These are phyloP conservation scores for Paracoccidioides lutzii DNA, from an alignment of 2,329 filamentous ascomycete genomes.

Conservation along the genomic window DNA sequence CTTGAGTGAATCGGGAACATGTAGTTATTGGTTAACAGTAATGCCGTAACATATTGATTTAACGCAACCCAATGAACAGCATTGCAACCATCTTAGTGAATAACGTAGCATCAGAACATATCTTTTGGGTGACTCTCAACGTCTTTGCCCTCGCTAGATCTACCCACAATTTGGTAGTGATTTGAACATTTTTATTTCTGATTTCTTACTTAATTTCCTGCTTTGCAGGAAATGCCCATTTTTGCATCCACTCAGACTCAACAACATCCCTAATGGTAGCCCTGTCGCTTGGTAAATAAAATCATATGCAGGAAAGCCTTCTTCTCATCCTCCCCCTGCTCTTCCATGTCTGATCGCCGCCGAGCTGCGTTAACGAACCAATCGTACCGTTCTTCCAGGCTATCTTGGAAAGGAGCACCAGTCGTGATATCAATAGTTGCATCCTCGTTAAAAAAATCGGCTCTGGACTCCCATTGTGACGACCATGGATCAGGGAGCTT, in stretches of 20 bases:
- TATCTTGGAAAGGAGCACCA: constrained; percentile 6
- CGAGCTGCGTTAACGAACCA: constrained; percentile 8
- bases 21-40: too few relatives aligned
- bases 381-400: constrained; percentile 8
- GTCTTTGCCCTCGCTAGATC: too few relatives aligned
- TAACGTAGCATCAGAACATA: too few relatives aligned
- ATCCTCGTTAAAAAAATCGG: constrained; percentile 10
- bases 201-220: not conserved
- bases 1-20: too few relatives aligned
- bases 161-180: too few relatives aligned
- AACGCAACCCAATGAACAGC: too few relatives aligned
- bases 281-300: constrained; percentile 8
- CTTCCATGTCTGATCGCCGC: constrained; percentile 8
- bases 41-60: too few relatives aligned
- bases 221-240: constrained; percentile 9
- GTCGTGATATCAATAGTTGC: constrained; percentile 9
- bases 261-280: constrained; percentile 9
- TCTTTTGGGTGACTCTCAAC: too few relatives aligned
- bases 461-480: constrained; percentile 8
- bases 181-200: too few relatives aligned
- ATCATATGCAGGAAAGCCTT: constrained; percentile 10
- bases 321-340: constrained; percentile 7
- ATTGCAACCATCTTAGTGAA: too few relatives aligned
- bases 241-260: constrained; percentile 11
- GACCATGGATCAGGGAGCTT: constrained; percentile 10